Evolutionary conservation across 1,284 basidiomycete genomes (phyloP).

Genomic region (Tausonia pullulans): DNA sequence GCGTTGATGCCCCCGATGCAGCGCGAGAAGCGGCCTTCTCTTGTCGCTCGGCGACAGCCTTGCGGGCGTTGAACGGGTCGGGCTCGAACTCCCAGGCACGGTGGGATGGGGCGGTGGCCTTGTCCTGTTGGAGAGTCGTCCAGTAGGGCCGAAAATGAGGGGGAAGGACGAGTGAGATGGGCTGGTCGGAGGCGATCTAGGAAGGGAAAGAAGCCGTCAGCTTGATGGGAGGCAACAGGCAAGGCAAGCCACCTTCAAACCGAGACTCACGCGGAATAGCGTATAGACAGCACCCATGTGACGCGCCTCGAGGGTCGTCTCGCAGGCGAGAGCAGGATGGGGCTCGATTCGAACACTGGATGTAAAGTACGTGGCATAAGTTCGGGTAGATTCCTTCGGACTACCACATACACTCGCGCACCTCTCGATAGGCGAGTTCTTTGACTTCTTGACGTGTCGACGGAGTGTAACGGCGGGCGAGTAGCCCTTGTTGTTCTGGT

Average conservation of each 20-base stretch:
- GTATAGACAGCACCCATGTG: conserved; percentile 84
- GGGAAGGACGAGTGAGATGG: conserved; percentile 4
- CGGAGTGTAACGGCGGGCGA: conserved; percentile 12
- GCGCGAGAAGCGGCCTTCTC: conserved; percentile 33
- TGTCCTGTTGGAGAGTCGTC: conserved; percentile 59
- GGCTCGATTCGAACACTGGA: conserved; percentile 55
- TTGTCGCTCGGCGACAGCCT: conserved; percentile 54
- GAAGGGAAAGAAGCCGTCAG: not conserved
- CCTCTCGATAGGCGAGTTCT: conserved; percentile 43
- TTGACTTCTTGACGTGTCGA: conserved; percentile 32
- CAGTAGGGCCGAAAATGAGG: conserved; percentile 51
- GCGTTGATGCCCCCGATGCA: conserved; percentile 12
- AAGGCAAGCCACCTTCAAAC: not conserved
- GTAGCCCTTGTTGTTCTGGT: conserved; percentile 8
- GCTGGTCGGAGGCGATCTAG: conserved; percentile 4
- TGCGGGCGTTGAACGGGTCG: conserved; percentile 69
- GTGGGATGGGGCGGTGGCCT: conserved; percentile 55
- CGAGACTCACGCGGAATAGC: conserved; percentile 59
- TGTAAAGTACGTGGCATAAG: conserved; percentile 52
- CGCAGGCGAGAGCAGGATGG: conserved; percentile 51
- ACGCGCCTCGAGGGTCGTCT: conserved; percentile 58
- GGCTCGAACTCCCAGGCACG: conserved; percentile 73
- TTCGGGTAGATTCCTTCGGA: conserved; percentile 54
- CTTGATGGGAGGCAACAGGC: not conserved
- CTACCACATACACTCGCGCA: conserved; percentile 46